Evolutionary conservation across 441 rosid genomes (phyloP).

Genomic region (Corymbia citriodora): DNA sequence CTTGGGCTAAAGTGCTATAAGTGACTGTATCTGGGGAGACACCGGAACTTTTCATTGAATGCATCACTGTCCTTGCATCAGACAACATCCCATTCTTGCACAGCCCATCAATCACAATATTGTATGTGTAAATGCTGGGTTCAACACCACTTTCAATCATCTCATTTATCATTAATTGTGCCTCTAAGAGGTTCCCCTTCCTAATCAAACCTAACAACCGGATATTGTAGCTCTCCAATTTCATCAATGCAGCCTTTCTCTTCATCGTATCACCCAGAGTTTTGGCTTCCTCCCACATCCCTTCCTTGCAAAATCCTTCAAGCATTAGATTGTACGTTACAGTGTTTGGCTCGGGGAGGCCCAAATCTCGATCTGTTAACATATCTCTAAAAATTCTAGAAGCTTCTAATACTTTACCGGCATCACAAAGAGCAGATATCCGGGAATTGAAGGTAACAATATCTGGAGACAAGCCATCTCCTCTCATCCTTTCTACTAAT

Average conservation of each 20-base stretch:
- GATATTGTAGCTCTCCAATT: slow-evolving; percentile 70
- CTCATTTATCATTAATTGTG: slow-evolving; percentile 56
- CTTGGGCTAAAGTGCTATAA: slow-evolving; percentile 69
- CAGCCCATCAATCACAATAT: slow-evolving; percentile 72
- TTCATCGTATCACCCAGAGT: slow-evolving; percentile 56
- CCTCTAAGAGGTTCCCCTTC: slow-evolving; percentile 63
- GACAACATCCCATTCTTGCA: slow-evolving; percentile 83
- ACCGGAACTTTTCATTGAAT: slow-evolving; percentile 52
- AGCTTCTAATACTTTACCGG: slow-evolving; percentile 77
- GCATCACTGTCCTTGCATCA: slow-evolving; percentile 57
- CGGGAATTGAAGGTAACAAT: slow-evolving; percentile 83
- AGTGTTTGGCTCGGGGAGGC: slow-evolving; percentile 75
- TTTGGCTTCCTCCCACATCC: slow-evolving; percentile 81
- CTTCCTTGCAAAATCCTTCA: slow-evolving; percentile 76
- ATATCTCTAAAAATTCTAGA: slow-evolving; percentile 91
- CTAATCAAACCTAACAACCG: slow-evolving; percentile 78
- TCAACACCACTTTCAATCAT: slow-evolving; percentile 51
- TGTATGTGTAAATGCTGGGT: slow-evolving; percentile 65
- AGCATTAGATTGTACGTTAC: slow-evolving; percentile 80
- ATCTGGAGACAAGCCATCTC: slow-evolving; percentile 66
- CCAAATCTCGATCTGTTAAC: slow-evolving; percentile 64
- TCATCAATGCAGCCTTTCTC: slow-evolving; percentile 31
- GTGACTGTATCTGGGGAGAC: slow-evolving; percentile 68
- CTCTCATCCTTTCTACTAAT: slow-evolving; percentile 74
- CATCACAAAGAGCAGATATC: slow-evolving; percentile 75